Conservation (phyloP, 192 early-diverging fungal genomes). For the Thamnidium elegans region DNA sequence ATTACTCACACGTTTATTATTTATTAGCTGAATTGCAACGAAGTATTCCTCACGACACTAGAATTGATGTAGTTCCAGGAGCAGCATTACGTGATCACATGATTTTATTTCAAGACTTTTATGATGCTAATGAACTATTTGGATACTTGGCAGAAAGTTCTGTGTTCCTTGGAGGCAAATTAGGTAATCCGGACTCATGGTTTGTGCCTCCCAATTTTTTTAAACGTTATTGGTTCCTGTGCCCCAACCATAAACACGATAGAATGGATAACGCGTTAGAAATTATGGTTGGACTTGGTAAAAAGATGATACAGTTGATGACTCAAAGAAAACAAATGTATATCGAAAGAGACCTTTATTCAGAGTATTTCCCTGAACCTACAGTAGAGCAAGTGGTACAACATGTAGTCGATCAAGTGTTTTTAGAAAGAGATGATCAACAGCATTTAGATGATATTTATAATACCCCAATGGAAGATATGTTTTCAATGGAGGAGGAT, state of each 20-base stretch:
- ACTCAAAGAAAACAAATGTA: constrained; percentile 32
- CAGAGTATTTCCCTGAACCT: constrained; percentile 21
- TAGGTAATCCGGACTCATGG: constrained; percentile 31
- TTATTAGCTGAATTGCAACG: constrained; percentile 33
- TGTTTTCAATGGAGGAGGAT: background rate
- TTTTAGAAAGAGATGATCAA: background rate
- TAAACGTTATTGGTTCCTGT: constrained; percentile 30
- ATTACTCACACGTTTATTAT: background rate
- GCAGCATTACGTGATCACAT: constrained; percentile 34
- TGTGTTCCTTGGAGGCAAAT: constrained; percentile 27
- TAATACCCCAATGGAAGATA: background rate
- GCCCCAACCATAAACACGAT: constrained; percentile 25
- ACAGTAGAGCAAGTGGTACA: background rate
- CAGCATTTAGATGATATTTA: background rate
- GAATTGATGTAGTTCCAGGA: constrained; percentile 33
- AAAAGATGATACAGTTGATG: constrained; percentile 18
- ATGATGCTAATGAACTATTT: constrained; percentile 32
- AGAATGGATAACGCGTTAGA: constrained; percentile 27
- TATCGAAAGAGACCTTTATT: constrained; percentile 19
- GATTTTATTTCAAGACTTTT: constrained; percentile 32
- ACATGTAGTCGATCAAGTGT: background rate
- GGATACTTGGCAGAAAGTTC: constrained; percentile 14
- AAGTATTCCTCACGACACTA: constrained; percentile 28
- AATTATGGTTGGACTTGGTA: constrained; percentile 13
- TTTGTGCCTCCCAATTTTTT: constrained; percentile 28